These are phyloP conservation scores for Opeltia flavorubescens DNA, from an alignment of 495 filamentous ascomycete species.

Conservation along the genomic window DNA sequence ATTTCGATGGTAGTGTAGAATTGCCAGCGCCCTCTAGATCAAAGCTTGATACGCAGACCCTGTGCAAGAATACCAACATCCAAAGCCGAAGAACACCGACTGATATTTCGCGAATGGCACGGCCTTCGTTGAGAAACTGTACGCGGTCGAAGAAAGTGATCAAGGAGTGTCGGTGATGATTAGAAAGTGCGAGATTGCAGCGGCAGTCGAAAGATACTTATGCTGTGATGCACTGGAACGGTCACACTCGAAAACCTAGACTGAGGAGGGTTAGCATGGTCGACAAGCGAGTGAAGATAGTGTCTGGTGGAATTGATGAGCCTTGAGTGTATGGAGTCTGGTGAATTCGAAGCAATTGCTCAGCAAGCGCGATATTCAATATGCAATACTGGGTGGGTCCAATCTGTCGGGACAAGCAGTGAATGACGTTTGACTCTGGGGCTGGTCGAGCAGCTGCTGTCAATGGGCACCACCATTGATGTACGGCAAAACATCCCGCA, in stretches of 20 bases:
- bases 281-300: too few relatives aligned
- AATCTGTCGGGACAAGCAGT: too few relatives aligned
- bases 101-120: not conserved
- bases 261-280: conserved; percentile 7
- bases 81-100: not conserved
- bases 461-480: too few relatives aligned
- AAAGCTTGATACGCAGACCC: not conserved
- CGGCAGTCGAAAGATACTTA: not conserved
- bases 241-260: conserved; percentile 8
- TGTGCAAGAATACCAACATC: not conserved
- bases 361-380: too few relatives aligned
- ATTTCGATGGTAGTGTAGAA: not conserved
- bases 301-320: too few relatives aligned
- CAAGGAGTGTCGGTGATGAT: not conserved
- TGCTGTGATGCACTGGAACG: conserved; percentile 1
- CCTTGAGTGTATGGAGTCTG: too few relatives aligned
- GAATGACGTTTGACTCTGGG: too few relatives aligned
- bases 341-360: too few relatives aligned
- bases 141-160: not conserved
- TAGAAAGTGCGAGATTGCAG: not conserved
- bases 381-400: too few relatives aligned
- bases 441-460: too few relatives aligned
- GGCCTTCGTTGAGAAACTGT: not conserved
- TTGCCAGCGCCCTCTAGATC: not conserved
- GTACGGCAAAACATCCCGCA: too few relatives aligned